phyloP scores from a whole-genome alignment of 192 early-diverging fungal genomes.

The Linnemannia hyalina region DNA sequence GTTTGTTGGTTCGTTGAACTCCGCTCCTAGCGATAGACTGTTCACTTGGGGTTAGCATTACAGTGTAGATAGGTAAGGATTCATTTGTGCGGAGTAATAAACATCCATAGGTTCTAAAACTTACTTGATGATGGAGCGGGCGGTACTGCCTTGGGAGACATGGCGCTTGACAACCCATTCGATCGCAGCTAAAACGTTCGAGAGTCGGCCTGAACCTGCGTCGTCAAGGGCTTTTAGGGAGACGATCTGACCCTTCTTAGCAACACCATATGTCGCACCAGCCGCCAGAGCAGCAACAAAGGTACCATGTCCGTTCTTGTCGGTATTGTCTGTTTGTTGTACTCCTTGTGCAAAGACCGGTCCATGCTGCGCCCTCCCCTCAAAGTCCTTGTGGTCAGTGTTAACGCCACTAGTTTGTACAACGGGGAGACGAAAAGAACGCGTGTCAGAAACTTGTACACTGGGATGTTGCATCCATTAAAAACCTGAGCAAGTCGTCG shows the following conservation, averaged over 20 bases:
- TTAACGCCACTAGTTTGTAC: conserved; percentile 50
- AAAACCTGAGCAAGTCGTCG: no score
- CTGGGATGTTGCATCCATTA: no score
- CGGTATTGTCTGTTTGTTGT: conserved; percentile 29
- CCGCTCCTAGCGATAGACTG: conserved; percentile 68
- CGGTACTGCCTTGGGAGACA: conserved; percentile 18
- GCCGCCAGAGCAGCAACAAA: conserved; percentile 72
- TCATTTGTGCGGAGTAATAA: no score
- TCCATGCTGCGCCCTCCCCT: conserved; percentile 63
- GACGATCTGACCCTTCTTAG: conserved; percentile 66
- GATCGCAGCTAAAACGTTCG: conserved; percentile 62
- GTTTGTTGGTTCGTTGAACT: conserved; percentile 61
- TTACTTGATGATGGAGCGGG: conserved; percentile 62
- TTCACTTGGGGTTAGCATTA: background rate
- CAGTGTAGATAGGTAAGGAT: background rate
- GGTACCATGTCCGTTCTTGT: conserved; percentile 70
- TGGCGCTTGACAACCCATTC: conserved; percentile 67
- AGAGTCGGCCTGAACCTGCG: conserved; percentile 62
- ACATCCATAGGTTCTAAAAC: background rate
- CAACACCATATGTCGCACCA: conserved; percentile 69
- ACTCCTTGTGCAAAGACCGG: conserved; percentile 54
- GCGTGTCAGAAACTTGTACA: background rate
- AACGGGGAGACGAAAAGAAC: background rate
- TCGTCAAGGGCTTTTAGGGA: conserved; percentile 68
- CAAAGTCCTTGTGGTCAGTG: conserved; percentile 62